Percentiles rank a stretch among this genome's conserved stretches.
phyloP scores from a whole-genome alignment of 2,329 filamentous ascomycete species.

The Lachnum nothofagi region DNA sequence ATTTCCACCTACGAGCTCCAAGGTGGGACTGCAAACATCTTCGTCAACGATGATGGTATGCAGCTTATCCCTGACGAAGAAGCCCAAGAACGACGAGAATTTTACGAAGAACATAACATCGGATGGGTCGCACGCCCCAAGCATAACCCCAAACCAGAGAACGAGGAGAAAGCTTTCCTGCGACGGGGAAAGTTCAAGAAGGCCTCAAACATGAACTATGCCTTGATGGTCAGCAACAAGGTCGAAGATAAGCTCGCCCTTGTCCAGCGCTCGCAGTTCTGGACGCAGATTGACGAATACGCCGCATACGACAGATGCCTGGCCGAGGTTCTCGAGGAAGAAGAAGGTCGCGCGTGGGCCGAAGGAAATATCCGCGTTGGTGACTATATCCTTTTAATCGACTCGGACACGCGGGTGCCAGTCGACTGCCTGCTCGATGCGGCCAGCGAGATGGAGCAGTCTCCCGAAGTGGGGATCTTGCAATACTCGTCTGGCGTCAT shows the following conservation, averaged over 20 bases:
- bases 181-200: constrained; percentile 54
- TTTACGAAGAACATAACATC: constrained; percentile 54
- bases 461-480: constrained; percentile 65
- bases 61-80: constrained; percentile 51
- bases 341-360: constrained; percentile 43
- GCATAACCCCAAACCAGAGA: constrained; percentile 50
- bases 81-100: constrained; percentile 45
- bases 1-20: constrained; percentile 56
- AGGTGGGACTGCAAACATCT: constrained; percentile 63
- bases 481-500: constrained; percentile 72
- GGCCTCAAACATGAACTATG: constrained; percentile 71
- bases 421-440: constrained; percentile 63
- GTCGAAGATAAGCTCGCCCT: constrained; percentile 42
- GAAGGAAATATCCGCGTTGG: constrained; percentile 56
- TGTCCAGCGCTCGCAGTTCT: constrained; percentile 1
- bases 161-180: constrained; percentile 41
- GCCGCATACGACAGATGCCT: constrained; percentile 43
- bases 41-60: constrained; percentile 65
- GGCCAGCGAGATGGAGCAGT: constrained; percentile 68
- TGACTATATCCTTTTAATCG: constrained; percentile 61
- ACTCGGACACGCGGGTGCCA: constrained; percentile 65
- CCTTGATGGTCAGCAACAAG: constrained; percentile 25
- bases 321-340: constrained; percentile 45
- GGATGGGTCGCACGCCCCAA: constrained; percentile 50
- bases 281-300: constrained; percentile 37